Evolutionary conservation across 129 eudicot genomes (phyloP).

Genomic region (Flaveria ramosissima): DNA sequence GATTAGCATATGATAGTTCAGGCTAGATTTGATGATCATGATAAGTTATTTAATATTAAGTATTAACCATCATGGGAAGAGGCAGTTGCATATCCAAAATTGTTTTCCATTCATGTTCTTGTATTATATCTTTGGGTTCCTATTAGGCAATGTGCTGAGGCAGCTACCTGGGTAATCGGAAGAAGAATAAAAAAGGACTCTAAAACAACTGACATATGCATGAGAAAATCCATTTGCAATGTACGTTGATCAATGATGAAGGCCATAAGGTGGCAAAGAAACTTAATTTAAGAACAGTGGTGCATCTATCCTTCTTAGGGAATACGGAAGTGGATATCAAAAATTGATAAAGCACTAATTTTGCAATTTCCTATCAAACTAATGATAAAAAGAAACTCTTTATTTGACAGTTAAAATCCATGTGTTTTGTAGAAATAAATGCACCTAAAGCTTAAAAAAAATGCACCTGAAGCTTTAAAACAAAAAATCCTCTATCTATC

Average conservation of each 20-base stretch:
- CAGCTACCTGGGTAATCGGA: no score
- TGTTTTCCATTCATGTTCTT: background rate
- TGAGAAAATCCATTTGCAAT: background rate
- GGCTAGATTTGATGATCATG: background rate
- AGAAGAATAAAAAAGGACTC: background rate
- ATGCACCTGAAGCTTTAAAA: background rate
- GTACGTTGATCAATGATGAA: background rate
- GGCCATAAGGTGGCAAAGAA: background rate
- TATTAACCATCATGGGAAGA: background rate
- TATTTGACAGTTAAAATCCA: background rate
- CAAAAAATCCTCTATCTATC: background rate
- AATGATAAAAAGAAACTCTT: background rate
- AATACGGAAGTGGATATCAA: background rate
- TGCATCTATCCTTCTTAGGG: background rate
- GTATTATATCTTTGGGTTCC: no score
- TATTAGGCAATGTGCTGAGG: no score
- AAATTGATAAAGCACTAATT: background rate
- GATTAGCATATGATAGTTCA: background rate
- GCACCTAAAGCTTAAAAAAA: background rate
- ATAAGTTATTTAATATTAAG: background rate
- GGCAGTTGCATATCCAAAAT: background rate
- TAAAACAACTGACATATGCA: background rate
- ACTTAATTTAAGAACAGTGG: background rate
- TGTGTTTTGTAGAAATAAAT: background rate
- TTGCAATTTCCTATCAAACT: background rate